Conservation (phyloP, 2,329 filamentous ascomycete species). For the Trichoderma semiorbis region DNA sequence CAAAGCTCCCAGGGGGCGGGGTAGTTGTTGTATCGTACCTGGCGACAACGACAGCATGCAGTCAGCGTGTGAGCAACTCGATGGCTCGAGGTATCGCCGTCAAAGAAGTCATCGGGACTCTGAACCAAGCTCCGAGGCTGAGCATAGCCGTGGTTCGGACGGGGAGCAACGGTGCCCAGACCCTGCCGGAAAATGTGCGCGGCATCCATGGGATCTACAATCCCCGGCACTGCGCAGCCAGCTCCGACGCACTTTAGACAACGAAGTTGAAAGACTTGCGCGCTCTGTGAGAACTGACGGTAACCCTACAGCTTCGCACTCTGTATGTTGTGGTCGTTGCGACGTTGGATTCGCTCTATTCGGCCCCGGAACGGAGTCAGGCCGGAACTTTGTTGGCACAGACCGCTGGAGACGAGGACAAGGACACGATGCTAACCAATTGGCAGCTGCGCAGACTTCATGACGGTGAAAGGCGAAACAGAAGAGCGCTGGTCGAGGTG, state of each 20-base stretch:
- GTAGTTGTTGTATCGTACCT: slow-evolving; percentile 49
- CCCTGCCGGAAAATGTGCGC: slow-evolving; percentile 58
- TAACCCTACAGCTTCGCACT: neutral
- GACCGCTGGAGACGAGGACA: neutral
- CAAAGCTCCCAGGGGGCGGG: neutral
- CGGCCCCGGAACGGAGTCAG: neutral
- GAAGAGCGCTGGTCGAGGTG: neutral
- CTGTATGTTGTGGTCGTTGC: neutral
- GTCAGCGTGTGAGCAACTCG: slow-evolving; percentile 76
- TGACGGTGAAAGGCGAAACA: neutral
- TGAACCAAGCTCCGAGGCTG: slow-evolving; percentile 30
- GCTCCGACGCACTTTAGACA: neutral
- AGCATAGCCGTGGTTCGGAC: slow-evolving; percentile 31
- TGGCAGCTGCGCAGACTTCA: neutral
- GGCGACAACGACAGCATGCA: slow-evolving; percentile 75
- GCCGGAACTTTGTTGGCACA: neutral
- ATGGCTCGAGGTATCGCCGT: slow-evolving; percentile 50
- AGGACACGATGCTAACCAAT: slow-evolving; percentile 3
- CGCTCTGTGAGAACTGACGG: neutral
- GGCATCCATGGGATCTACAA: slow-evolving; percentile 51
- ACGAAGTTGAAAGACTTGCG: neutral
- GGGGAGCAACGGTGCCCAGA: slow-evolving; percentile 44
- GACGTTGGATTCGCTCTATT: neutral
- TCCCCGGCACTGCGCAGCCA: slow-evolving; percentile 10
- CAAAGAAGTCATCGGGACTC: slow-evolving; percentile 41